These are phyloP conservation scores for Syzygium aqueum DNA, from an alignment of 345 rosid genomes.

Conservation along the genomic window DNA sequence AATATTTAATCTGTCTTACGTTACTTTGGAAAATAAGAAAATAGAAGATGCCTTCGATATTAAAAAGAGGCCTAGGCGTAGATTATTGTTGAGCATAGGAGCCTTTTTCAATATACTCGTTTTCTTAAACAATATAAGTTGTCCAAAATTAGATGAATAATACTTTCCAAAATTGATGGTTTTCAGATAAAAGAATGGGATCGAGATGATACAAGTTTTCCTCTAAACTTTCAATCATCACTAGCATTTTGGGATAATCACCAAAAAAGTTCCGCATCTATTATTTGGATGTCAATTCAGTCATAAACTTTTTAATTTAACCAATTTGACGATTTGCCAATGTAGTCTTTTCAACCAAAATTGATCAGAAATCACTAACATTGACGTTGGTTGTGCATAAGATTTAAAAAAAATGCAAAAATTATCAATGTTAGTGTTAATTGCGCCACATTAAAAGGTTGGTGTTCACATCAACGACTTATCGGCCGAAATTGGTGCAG, in stretches of 20 bases:
- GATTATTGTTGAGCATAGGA: not conserved
- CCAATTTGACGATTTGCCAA: not conserved
- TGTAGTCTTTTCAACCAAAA: not conserved
- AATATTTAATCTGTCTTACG: not conserved
- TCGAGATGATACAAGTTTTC: not conserved
- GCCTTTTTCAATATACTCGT: not conserved
- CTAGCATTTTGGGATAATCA: not conserved
- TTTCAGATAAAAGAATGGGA: not conserved
- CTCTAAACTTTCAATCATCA: not conserved
- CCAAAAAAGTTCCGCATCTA: too few species aligned
- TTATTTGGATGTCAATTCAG: too few species aligned
- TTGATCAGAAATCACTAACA: not conserved
- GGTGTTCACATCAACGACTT: not conserved
- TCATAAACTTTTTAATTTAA: not conserved
- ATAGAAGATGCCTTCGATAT: not conserved
- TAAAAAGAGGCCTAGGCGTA: not conserved
- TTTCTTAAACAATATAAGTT: not conserved
- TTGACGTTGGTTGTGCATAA: not conserved
- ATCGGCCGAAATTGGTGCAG: fast-evolving
- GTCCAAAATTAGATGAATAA: fast-evolving
- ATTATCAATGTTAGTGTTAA: not conserved
- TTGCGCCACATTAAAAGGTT: fast-evolving
- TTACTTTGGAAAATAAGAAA: not conserved
- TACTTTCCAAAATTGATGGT: not conserved
- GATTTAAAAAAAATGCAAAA: not conserved